Conservation (phyloP, 805 yeast genomes). For the Metschnikowia lachancei region DNA sequence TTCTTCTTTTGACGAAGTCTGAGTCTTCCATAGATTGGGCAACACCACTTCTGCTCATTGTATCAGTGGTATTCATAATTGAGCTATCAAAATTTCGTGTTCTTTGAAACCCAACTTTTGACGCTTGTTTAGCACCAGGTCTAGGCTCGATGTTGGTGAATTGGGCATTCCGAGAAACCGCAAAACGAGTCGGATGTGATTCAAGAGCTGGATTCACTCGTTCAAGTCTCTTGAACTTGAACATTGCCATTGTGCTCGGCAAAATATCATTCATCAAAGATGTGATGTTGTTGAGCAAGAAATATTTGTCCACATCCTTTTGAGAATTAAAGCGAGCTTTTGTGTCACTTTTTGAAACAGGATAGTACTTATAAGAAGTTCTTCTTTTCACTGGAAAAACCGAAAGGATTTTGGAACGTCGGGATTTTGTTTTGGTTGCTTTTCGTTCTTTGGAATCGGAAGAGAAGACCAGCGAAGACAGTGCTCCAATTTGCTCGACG, state of each 20-base stretch:
- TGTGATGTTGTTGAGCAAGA: constrained; percentile 22
- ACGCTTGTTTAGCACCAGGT: neutral
- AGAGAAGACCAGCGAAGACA: constrained; percentile 13
- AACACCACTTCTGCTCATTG: neutral
- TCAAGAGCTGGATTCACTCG: constrained; percentile 15
- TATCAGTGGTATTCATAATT: neutral
- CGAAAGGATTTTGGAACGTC: constrained; percentile 17
- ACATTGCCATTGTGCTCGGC: constrained; percentile 30
- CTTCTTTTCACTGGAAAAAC: constrained; percentile 37
- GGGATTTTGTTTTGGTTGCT: constrained; percentile 1
- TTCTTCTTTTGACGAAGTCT: constrained; percentile 16
- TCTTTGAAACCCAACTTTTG: constrained; percentile 3
- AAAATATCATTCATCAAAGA: constrained; percentile 27
- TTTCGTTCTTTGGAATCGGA: constrained; percentile 4
- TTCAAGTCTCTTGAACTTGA: constrained; percentile 20
- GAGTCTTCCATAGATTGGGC: constrained; percentile 1
- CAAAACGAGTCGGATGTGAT: constrained; percentile 8
- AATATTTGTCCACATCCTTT: constrained; percentile 17
- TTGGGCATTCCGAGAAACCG: constrained; percentile 12
- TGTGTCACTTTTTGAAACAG: constrained; percentile 16
- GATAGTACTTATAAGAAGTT: constrained; percentile 30
- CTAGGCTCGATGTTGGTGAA: constrained; percentile 6
- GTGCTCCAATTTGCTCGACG: neutral
- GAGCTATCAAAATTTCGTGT: neutral
- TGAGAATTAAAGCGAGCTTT: constrained; percentile 22